A percentile compares a stretch with the other conserved stretches of the same genome.
Conservation (phyloP, 1,284 basidiomycete genomes). For the Inonotus hispidus region DNA sequence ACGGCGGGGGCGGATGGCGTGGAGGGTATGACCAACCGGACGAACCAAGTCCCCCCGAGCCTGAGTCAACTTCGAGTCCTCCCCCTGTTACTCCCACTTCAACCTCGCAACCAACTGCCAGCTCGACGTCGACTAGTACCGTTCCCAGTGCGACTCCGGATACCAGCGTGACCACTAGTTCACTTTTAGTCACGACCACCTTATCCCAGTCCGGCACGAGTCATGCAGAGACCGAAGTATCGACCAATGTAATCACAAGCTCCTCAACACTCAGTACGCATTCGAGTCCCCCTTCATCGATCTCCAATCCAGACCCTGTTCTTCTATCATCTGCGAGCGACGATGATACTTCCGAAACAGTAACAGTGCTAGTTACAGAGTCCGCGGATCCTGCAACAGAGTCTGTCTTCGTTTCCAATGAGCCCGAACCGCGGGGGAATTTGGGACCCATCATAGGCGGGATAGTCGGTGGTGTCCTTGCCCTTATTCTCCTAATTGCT, state of each 20-base stretch:
- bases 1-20: neutral
- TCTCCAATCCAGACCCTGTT: neutral
- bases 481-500: neutral
- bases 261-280: neutral
- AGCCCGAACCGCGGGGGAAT: neutral
- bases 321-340: neutral
- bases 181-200: neutral
- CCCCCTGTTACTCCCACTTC: neutral
- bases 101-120: neutral
- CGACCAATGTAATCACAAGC: neutral
- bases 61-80: neutral
- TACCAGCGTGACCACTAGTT: neutral
- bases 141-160: neutral
- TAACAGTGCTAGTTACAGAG: neutral
- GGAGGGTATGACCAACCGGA: too few relatives aligned
- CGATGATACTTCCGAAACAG: neutral
- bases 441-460: neutral
- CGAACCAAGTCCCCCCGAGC: neutral
- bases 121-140: neutral
- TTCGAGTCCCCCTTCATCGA: neutral
- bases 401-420: neutral
- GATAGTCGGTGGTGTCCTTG: neutral
- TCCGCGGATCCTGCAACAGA: too few relatives aligned
- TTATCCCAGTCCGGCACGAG: neutral
- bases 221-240: neutral